Evolutionary conservation across 805 yeast species (phyloP), one percentile per base, ranked within the genome.

Genomic region (Pichia occidentalis): DNA sequence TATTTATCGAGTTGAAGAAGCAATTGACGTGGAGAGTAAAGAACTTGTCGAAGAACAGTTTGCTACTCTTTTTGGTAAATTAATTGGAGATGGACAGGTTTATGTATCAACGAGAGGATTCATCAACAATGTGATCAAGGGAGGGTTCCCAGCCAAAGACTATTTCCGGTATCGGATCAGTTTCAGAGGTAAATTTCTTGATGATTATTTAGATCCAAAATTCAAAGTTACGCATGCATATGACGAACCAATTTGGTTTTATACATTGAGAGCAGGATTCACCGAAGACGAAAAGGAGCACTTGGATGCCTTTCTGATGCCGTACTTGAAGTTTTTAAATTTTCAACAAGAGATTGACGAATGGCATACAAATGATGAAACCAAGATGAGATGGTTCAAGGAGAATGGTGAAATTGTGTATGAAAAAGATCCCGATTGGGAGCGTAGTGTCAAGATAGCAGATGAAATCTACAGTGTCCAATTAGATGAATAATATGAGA

Each of bases 11-110:
- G 39, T 43, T 4, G 34, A 41, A n/a, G 31, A 20, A 48, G 50
- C 14, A 48, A 47, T 24, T 37, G 29, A 5, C 12, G 21, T 5
- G 27, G 19, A 32, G 24, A 32, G 43, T 23, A 57, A 21, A 6
- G 16, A 16, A 3, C 33, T 6, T 19, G 28, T 39, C 28, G 34
- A 40, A 23, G 48, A 49, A 30, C 37, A 36, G n/a, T 18, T 49
- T 14, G 46, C 37, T 43, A 47, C 43, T 21, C 41, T 52, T 4
- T 65, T 54, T 47, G 69, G 68, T 19, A 47, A 49, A 11, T 62
- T 63, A 22, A 51, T 59, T 18, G 57, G 63, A 9, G 68, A 63
- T 45, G 60, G 63, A 5, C 69, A 65, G 43, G 65, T 65, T 7
- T 59, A 64, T 42, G 57, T 59, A 8, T 60, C 67, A 3, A 47